Percentiles rank a stretch among this genome's conserved stretches.
Conservation (phyloP, 2,329 filamentous ascomycete genomes). For the Pseudopyrenochaeta lycopersici region DNA sequence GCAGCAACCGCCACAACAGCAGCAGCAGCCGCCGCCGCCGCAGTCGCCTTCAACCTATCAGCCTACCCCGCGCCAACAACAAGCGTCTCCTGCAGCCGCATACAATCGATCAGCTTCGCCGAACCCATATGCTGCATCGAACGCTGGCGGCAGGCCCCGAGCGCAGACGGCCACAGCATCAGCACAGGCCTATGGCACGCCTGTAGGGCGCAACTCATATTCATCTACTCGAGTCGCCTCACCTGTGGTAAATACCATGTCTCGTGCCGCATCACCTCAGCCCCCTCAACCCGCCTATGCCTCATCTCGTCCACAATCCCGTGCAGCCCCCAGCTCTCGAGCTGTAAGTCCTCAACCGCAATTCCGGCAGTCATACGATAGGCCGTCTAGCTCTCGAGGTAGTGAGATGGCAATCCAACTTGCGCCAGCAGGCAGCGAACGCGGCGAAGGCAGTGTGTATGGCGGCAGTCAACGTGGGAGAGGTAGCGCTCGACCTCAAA, state of each 20-base stretch:
- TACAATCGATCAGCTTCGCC: slow-evolving; percentile 59
- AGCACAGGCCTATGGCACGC: slow-evolving; percentile 42
- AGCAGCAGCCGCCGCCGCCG: background rate
- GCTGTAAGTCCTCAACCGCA: slow-evolving; percentile 63
- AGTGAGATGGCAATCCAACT: slow-evolving; percentile 58
- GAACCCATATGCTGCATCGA: slow-evolving; percentile 65
- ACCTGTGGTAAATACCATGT: slow-evolving; percentile 45
- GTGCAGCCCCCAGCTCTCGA: slow-evolving; percentile 49
- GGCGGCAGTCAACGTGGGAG: slow-evolving; percentile 51
- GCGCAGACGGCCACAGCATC: slow-evolving; percentile 51
- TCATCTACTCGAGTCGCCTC: slow-evolving; percentile 49
- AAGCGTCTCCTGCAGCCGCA: slow-evolving; percentile 15
- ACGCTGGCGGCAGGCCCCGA: slow-evolving; percentile 40
- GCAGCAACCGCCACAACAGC: slow-evolving; percentile 17
- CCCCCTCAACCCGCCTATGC: slow-evolving; percentile 49
- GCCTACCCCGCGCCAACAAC: slow-evolving; percentile 16
- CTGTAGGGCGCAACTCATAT: slow-evolving; percentile 46
- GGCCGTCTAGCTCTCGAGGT: slow-evolving; percentile 57
- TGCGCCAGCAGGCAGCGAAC: slow-evolving; percentile 49
- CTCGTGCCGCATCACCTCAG: slow-evolving; percentile 56
- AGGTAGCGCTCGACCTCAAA: slow-evolving; percentile 47
- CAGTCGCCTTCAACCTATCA: slow-evolving; percentile 17
- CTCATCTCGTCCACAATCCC: slow-evolving; percentile 23
- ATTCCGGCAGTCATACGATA: slow-evolving; percentile 58
- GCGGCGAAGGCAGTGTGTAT: slow-evolving; percentile 51